A percentile compares a stretch with the other conserved stretches of the same genome.
Evolutionary conservation across 2,329 filamentous ascomycete species (phyloP).

Genomic region (Juglanconis sp.): DNA sequence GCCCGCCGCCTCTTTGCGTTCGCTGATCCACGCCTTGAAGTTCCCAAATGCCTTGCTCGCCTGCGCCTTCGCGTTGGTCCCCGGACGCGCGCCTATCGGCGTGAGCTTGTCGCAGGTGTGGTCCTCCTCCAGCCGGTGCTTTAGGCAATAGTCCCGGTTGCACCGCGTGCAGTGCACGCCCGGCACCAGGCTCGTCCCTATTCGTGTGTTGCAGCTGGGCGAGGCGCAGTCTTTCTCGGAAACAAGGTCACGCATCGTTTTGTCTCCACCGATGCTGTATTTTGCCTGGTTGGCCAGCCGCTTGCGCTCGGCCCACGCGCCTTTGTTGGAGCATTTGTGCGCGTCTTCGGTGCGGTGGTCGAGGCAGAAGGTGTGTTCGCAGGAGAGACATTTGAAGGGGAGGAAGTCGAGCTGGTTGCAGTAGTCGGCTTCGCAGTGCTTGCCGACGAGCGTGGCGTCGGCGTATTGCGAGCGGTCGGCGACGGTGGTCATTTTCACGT

Average conservation of each 20-base stretch:
- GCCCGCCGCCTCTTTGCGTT: constrained; percentile 62
- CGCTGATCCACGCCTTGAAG: constrained; percentile 76
- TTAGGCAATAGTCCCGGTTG: constrained; percentile 72
- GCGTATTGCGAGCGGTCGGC: constrained; percentile 27
- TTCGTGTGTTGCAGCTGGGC: constrained; percentile 63
- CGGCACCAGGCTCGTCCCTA: constrained; percentile 65
- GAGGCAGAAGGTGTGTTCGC: constrained; percentile 79
- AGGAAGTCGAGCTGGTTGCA: constrained; percentile 96
- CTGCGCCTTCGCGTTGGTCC: constrained; percentile 54
- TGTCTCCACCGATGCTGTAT: constrained; percentile 52
- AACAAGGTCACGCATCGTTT: constrained; percentile 51
- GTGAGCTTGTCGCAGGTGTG: constrained; percentile 79
- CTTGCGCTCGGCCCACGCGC: constrained; percentile 59
- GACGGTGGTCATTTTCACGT: constrained; percentile 68
- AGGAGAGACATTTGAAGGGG: constrained; percentile 90
- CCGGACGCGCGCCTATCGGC: constrained; percentile 49
- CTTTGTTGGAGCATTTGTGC: constrained; percentile 64
- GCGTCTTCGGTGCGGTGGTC: constrained; percentile 86
- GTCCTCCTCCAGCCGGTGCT: constrained; percentile 73
- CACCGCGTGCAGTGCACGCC: constrained; percentile 70
- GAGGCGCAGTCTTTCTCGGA: constrained; percentile 67
- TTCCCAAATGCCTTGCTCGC: constrained; percentile 72
- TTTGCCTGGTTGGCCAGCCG: constrained; percentile 52
- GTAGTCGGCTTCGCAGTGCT: constrained; percentile 86
- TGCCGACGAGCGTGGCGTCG: constrained; percentile 82